phyloP scores from a whole-genome alignment of 805 yeast genomes.

The Candida ficus region DNA sequence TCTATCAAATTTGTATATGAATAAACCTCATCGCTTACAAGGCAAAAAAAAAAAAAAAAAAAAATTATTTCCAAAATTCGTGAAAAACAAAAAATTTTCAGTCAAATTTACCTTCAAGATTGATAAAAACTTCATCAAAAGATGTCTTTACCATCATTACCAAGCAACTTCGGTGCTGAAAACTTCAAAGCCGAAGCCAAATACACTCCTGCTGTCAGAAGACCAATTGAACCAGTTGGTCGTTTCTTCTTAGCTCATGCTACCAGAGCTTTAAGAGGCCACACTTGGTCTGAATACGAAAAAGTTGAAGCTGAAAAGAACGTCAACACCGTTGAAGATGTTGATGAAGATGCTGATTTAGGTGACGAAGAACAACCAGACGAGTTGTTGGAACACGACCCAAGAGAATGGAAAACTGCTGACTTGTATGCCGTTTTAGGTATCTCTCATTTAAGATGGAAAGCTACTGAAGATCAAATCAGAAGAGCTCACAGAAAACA shows the following conservation, averaged over 20 bases:
- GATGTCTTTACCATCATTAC: conserved; percentile 47
- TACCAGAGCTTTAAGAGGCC: conserved; percentile 90
- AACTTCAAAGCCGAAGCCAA: conserved; percentile 46
- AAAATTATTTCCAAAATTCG: too few relatives aligned
- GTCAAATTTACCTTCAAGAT: neutral
- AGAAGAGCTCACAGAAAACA: conserved; percentile 96
- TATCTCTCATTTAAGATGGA: conserved; percentile 82
- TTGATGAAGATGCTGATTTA: conserved; percentile 46
- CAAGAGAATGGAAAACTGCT: conserved; percentile 97
- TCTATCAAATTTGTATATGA: neutral
- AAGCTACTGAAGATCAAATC: conserved; percentile 87
- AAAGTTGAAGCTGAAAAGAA: conserved; percentile 87
- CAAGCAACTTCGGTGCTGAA: conserved; percentile 46
- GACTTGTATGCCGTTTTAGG: conserved; percentile 97
- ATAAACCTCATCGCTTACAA: neutral
- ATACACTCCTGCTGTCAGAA: conserved; percentile 57
- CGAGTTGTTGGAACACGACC: conserved; percentile 79
- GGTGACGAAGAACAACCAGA: conserved; percentile 70
- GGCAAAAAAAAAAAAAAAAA: neutral
- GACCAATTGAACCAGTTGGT: conserved; percentile 95
- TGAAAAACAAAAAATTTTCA: conserved; percentile 1
- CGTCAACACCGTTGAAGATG: conserved; percentile 60
- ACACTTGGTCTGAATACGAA: conserved; percentile 98
- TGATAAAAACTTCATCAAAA: neutral
- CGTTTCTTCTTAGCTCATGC: conserved; percentile 95